Evolutionary conservation across 108 stramenopile genomes (phyloP), one percentile per base, ranked within the genome.

Genomic region (Bacterosira constricta): DNA sequence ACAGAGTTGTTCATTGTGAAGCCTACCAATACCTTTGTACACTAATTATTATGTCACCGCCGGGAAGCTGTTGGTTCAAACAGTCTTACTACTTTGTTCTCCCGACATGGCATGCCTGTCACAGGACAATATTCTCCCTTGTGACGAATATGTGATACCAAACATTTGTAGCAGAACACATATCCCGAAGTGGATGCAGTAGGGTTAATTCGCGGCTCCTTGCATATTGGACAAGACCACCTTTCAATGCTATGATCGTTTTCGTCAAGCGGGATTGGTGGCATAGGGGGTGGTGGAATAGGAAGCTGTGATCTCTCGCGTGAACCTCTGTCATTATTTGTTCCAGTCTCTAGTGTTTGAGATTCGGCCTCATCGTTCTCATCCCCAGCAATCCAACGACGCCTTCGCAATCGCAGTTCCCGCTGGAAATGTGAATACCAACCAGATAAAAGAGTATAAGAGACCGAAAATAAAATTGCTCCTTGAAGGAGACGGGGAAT

Each of bases 141-240:
- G 31, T 77, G 46, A 9, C 87, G 71, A 6, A 93, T 61, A 54
- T 76, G 76, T 34, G 59, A 37, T 6, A 87, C 54, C 37, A 93
- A 41, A 46, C 92, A 93, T 57, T 72, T 74, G 63, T 85, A 76
- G 53, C 92, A 93, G 69, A 86, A 93, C 6, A 93, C 89, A 75
- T 83, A 89, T 32, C 92, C 92, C 45, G 87, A 85, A 2, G 86
- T 82, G 10, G 89, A 80, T 47, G 88, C 89, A 10, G 92, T 81
- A 4, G 92, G 92, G 36, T 87, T 78, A 32, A 89, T 75, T 45
- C 89, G 68, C 50, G 86, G 75, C 63, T 82, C 73, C 26, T 78
- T 80, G 53, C 92, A 93, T 11, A 93, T 42, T 13, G 92, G 86
- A 64, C 92, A 93, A 18, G 75, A 75, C 80, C 80, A 76, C 27